Base-by-base conservation (phyloP, 179 eudicot species). In the Patellifolia procumbens region DNA sequence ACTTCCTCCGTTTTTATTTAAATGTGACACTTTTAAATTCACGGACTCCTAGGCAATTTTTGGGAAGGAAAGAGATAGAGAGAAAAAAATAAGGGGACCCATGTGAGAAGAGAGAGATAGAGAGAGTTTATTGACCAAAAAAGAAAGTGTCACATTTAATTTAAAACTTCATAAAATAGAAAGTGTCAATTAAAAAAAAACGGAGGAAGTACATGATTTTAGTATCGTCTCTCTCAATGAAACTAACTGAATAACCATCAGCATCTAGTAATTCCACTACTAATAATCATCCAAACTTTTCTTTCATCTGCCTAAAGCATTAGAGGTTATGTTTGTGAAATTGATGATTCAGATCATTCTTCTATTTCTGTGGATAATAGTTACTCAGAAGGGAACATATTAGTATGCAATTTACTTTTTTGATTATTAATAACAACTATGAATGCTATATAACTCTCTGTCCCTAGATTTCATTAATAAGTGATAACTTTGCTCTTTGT, bases 221-320 rank as follows among this genome's bases (percentile, higher is more conserved):
- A n/a, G n/a, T n/a, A 90, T 80, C 22, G 17, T 24, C 59, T 53
- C n/a, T 19, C 11, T 59, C 63, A 28, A 5, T 1, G 16, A 59
- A 16, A 59, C 26, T 28, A 59, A 59, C 17, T 3, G 17, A 12
- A 59, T 26, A 26, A 59, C 29, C 12, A 12, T 59, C 35, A 1
- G 16, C 34, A 22, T 28, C n/a, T 5, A 28, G 13, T 15, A 26
- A 16, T 19, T 26, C 15, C 4, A 59, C 7, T 59, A 2, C 7
- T 59, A 59, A 19, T 2, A 7, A 28, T 59, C 0, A 10, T 61
- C 35, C 29, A 9, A 60, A 29, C 15, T 28, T 61, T 17, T 16
- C 39, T 61, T 29, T 61, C 29, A 3, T 61, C n/a, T 8, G 15
- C 10, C 9, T 31, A 15, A 10, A 61, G 37, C 37, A 61, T 31